phyloP scores from a whole-genome alignment of 1,284 basidiomycete species.

The Porodaedalea pini region DNA sequence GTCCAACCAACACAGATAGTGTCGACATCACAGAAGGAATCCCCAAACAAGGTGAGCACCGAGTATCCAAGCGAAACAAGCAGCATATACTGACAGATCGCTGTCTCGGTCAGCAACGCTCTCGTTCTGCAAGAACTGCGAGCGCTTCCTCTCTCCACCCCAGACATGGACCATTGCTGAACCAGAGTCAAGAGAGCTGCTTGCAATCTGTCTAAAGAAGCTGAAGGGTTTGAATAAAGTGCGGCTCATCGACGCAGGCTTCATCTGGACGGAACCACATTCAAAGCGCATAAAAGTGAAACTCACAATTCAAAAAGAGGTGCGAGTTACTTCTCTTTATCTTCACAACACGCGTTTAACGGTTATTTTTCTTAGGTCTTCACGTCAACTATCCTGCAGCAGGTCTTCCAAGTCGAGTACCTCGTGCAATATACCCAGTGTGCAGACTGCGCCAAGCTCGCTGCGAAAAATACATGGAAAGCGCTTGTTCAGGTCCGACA shows the following conservation, averaged over 20 bases:
- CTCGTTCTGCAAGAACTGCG: constrained; percentile 94
- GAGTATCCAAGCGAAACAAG: background rate
- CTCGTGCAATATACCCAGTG: constrained; percentile 96
- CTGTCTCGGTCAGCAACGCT: constrained; percentile 64
- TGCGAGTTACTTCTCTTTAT: constrained; percentile 31
- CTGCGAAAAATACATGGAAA: constrained; percentile 99
- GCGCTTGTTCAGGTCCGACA: constrained; percentile 96
- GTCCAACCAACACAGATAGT: constrained; percentile 35
- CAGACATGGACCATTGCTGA: constrained; percentile 82
- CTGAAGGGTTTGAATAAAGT: constrained; percentile 94
- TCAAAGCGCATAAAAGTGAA: constrained; percentile 92
- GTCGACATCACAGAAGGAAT: constrained; percentile 98
- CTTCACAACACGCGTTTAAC: background rate
- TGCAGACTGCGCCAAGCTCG: constrained; percentile 87
- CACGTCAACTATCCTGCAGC: constrained; percentile 93
- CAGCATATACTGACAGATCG: constrained; percentile 11
- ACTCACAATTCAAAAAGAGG: constrained; percentile 97
- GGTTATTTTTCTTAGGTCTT: constrained; percentile 59
- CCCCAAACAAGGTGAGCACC: constrained; percentile 82
- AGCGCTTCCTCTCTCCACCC: constrained; percentile 93
- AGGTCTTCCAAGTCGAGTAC: constrained; percentile 96
- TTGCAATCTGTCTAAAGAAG: constrained; percentile 89
- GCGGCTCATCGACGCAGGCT: constrained; percentile 93
- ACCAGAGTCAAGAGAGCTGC: constrained; percentile 90
- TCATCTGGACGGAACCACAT: constrained; percentile 99